Evolutionary conservation across 2,329 filamentous ascomycete genomes (phyloP).

Genomic region (Fusarium cyanostomum): DNA sequence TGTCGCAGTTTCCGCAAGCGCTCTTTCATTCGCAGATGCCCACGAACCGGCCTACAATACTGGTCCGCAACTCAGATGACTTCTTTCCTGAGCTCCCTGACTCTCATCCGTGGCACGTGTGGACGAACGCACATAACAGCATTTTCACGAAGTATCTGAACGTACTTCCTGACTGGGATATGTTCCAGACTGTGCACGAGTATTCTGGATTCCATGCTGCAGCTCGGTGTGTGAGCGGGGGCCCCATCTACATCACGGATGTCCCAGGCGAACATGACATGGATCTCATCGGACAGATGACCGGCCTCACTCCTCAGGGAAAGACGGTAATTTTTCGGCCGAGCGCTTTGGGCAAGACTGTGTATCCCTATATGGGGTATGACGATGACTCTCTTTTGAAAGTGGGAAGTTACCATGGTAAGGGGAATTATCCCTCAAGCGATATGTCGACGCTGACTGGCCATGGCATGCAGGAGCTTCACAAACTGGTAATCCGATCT

Average conservation of each 20-base stretch:
- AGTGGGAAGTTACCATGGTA: constrained; percentile 80
- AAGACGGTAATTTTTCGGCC: constrained; percentile 85
- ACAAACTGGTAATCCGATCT: constrained; percentile 75
- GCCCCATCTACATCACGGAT: constrained; percentile 95
- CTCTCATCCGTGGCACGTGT: constrained; percentile 94
- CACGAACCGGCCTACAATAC: constrained; percentile 75
- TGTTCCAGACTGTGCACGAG: constrained; percentile 71
- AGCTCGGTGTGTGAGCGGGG: constrained; percentile 87
- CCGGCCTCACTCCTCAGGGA: constrained; percentile 74
- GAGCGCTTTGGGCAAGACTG: constrained; percentile 75
- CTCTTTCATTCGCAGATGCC: constrained; percentile 87
- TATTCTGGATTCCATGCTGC: constrained; percentile 90
- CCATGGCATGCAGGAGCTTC: constrained; percentile 51
- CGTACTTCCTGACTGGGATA: constrained; percentile 83
- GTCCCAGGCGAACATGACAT: constrained; percentile 83
- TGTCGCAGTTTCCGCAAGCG: constrained; percentile 89
- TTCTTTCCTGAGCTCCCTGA: constrained; percentile 86
- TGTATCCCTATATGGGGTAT: constrained; percentile 79
- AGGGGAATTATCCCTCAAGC: constrained; percentile 12
- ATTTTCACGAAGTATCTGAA: constrained; percentile 87
- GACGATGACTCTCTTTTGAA: constrained; percentile 78
- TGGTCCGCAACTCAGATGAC: constrained; percentile 88
- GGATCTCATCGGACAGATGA: constrained; percentile 81
- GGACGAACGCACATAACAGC: constrained; percentile 90
- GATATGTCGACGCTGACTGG: constrained; percentile 1